phyloP scores from a whole-genome alignment of 75 land plant genomes.

The Larix kaempferi region DNA sequence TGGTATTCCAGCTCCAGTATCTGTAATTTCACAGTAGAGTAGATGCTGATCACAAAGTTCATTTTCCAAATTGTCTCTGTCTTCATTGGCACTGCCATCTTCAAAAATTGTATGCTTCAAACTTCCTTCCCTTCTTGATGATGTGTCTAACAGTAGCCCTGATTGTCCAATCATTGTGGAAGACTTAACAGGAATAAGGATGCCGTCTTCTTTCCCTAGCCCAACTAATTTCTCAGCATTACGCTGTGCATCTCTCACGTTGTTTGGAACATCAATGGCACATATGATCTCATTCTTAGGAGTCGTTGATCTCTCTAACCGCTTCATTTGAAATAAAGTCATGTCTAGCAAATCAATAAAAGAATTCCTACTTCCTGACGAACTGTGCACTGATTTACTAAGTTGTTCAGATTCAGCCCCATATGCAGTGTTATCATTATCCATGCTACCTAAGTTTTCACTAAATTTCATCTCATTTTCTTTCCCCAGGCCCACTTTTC shows the following conservation, averaged over 20 bases:
- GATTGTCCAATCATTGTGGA: background rate
- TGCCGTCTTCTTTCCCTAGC: background rate
- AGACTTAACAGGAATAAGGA: background rate
- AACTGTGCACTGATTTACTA: background rate
- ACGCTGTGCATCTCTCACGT: background rate
- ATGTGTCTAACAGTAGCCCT: background rate
- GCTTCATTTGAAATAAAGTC: background rate
- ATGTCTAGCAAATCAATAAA: background rate
- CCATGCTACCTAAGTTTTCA: background rate
- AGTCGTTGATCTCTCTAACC: background rate
- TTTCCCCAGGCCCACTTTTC: background rate
- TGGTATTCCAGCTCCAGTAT: conserved; percentile 28
- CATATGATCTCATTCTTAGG: background rate
- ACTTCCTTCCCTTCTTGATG: background rate
- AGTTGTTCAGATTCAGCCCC: background rate
- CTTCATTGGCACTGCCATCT: background rate
- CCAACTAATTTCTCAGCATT: background rate
- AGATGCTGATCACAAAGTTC: conserved; percentile 1
- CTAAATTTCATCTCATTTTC: background rate
- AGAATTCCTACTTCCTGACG: background rate
- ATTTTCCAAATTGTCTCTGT: background rate
- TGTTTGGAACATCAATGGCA: background rate
- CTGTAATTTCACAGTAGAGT: conserved; percentile 22
- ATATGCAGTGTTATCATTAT: background rate
- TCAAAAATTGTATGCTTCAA: background rate